These are phyloP conservation scores for Dicorynia guianensis DNA, from an alignment of 306 rosid species.

Conservation along the genomic window DNA sequence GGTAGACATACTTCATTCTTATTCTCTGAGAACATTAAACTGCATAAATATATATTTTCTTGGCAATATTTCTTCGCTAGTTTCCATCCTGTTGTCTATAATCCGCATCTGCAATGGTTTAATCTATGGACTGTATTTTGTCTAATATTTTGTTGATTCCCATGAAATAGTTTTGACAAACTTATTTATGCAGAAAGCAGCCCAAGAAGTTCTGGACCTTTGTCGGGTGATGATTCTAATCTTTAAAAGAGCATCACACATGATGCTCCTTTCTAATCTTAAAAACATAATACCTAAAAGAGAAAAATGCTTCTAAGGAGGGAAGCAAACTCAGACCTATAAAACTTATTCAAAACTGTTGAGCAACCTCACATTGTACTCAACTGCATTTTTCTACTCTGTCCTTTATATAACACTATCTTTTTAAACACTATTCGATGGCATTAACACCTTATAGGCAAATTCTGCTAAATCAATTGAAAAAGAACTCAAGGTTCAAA, in stretches of 20 bases:
- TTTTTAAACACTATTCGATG: slow-evolving; percentile 36
- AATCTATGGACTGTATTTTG: slow-evolving; percentile 1
- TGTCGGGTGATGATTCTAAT: slow-evolving; percentile 58
- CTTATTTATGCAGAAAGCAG: slow-evolving; percentile 53
- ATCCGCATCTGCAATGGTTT: slow-evolving; percentile 19
- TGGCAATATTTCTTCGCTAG: not conserved
- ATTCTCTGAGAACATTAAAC: slow-evolving; percentile 6
- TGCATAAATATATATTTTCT: not conserved
- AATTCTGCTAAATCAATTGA: slow-evolving; percentile 77
- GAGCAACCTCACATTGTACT: too few relatives aligned
- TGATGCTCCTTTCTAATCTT: too few relatives aligned
- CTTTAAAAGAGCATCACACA: too few relatives aligned
- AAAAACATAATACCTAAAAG: too few relatives aligned
- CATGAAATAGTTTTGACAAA: slow-evolving; percentile 6
- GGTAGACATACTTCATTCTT: slow-evolving; percentile 10
- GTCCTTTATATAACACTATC: slow-evolving; percentile 32
- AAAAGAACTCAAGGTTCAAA: slow-evolving; percentile 72
- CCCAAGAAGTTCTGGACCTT: slow-evolving; percentile 47
- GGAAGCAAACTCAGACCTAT: too few relatives aligned
- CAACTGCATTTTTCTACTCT: not conserved
- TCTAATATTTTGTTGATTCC: slow-evolving; percentile 8
- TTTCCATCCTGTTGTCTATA: slow-evolving; percentile 3
- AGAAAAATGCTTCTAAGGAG: too few relatives aligned
- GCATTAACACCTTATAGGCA: too few relatives aligned
- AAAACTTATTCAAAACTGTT: too few relatives aligned